Conservation (phyloP, 768 basidiomycete species). For the Pisolithus marmoratus region DNA sequence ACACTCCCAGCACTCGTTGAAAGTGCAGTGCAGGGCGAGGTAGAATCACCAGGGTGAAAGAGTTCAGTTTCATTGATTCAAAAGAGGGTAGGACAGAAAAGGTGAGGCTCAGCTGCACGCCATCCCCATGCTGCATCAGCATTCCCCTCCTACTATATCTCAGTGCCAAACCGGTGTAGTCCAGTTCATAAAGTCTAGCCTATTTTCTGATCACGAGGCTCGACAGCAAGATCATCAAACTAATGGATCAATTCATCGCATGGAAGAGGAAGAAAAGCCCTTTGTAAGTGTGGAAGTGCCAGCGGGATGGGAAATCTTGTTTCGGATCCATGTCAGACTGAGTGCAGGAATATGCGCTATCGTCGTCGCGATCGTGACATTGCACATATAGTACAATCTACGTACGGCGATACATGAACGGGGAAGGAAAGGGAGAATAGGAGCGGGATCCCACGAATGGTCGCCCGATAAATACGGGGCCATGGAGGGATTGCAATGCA, state of each 20-base stretch:
- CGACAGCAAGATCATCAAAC: neutral
- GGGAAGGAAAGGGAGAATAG: neutral
- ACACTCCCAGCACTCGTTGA: too few species aligned
- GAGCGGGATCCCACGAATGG: too few species aligned
- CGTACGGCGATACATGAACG: neutral
- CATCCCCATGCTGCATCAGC: neutral
- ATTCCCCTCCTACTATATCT: neutral
- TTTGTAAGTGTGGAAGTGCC: too few species aligned
- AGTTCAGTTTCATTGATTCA: too few species aligned
- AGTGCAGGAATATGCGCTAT: slow-evolving; percentile 4
- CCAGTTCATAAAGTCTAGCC: neutral
- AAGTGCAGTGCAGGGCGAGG: too few species aligned
- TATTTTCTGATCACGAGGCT: neutral
- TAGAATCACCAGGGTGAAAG: too few species aligned
- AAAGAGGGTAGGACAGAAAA: too few species aligned
- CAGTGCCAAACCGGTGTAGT: neutral
- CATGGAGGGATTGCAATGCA: neutral
- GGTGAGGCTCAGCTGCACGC: neutral
- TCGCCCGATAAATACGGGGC: too few species aligned
- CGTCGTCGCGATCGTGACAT: slow-evolving; percentile 4
- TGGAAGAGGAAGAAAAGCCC: too few species aligned
- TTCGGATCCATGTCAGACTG: neutral
- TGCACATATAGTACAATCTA: neutral
- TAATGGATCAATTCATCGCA: neutral
- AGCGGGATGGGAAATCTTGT: too few species aligned